Base-by-base conservation (phyloP, 805 yeast genomes). In the Osmozyma mogii region DNA sequence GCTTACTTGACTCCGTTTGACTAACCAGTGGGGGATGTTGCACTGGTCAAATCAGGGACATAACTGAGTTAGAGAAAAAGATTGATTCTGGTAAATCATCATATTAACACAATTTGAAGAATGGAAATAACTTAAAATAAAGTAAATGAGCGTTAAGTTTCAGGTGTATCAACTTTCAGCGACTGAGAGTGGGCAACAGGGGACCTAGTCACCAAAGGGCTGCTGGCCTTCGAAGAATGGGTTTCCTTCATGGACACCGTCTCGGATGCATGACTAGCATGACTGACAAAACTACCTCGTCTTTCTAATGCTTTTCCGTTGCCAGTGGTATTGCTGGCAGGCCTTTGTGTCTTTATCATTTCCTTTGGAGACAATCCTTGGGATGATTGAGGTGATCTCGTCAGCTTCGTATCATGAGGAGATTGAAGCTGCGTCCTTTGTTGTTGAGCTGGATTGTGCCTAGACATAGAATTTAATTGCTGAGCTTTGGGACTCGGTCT, bases 1-100 rank as follows among this genome's bases (percentile, higher is more conserved):
- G 89, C 95, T 6, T 89, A 87, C 56, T 68, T 89, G 45, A 82
- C 88, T 24, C 94, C 92, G 29, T 85, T 87, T 51, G 95, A 84
- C 50, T 83, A 58, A 48, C n/a, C n/a, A n/a, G n/a, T n/a, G n/a
- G n/a, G n/a, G n/a, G n/a, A n/a, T n/a, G n/a, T n/a, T n/a, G n/a
- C n/a, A n/a, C n/a, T n/a, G n/a, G n/a, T n/a, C n/a, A n/a, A n/a
- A n/a, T n/a, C n/a, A n/a, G n/a, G n/a, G n/a, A n/a, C n/a, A n/a
- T n/a, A n/a, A n/a, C n/a, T n/a, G n/a, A n/a, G n/a, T n/a, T n/a
- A n/a, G n/a, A n/a, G n/a, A n/a, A n/a, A n/a, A n/a, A n/a, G n/a
- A n/a, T n/a, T n/a, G n/a, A n/a, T n/a, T n/a, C n/a, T n/a, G n/a
- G n/a, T n/a, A n/a, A n/a, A n/a, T n/a, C n/a, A n/a, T n/a, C n/a